Percentiles rank a stretch among this genome's conserved stretches.
phyloP scores from a whole-genome alignment of 2,329 filamentous ascomycete genomes.

The Graphilbum sp. region DNA sequence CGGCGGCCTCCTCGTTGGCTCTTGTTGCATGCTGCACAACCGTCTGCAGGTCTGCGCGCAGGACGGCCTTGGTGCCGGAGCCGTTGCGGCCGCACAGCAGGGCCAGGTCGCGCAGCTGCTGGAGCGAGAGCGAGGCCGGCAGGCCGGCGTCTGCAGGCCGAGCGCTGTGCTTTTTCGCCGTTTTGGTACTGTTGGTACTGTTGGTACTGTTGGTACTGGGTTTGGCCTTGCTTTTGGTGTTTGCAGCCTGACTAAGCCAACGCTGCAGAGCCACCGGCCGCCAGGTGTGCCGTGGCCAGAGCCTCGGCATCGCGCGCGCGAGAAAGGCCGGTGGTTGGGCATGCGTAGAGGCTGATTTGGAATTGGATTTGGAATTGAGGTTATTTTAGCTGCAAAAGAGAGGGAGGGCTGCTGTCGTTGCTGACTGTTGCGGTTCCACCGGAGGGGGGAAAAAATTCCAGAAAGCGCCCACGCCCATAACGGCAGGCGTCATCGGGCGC shows the following conservation, averaged over 20 bases:
- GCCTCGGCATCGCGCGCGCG: neutral
- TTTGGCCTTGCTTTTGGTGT: neutral
- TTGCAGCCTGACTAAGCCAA: neutral
- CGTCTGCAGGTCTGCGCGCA: slow-evolving; percentile 33
- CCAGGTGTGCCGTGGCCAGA: too few species aligned
- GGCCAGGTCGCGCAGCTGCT: slow-evolving; percentile 36
- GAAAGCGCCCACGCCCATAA: too few species aligned
- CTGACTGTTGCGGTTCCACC: too few species aligned
- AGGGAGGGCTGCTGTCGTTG: too few species aligned
- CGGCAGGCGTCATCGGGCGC: too few species aligned
- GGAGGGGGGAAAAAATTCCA: too few species aligned
- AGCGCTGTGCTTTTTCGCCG: neutral
- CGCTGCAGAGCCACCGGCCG: neutral
- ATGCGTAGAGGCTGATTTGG: too few species aligned
- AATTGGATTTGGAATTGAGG: too few species aligned
- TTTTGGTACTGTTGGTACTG: neutral
- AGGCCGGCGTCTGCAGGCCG: neutral
- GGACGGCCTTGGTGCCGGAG: slow-evolving; percentile 30
- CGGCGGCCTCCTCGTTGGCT: too few species aligned
- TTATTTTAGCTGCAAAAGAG: too few species aligned
- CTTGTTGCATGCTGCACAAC: neutral
- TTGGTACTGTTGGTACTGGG: neutral
- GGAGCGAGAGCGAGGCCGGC: neutral
- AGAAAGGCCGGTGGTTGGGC: neutral
- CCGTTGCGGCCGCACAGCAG: slow-evolving; percentile 42